Evolutionary conservation across 257 asterid species (phyloP), one percentile per base, ranked within the genome.

Genomic region (Apocynum venetum): DNA sequence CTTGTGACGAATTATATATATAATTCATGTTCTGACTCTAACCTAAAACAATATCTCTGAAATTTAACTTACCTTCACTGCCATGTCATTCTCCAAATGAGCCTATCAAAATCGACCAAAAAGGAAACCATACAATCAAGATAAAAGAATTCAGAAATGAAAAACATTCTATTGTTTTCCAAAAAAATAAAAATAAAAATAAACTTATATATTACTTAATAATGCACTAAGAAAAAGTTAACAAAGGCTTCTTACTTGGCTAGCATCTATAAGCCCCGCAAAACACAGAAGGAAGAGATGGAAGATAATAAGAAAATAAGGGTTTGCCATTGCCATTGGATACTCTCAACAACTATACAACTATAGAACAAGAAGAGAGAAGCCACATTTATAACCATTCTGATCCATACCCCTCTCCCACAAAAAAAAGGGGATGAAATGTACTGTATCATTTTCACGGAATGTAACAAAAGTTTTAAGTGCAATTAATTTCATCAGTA

Each of bases 321-420:
- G 49, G 52, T 20, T 76, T 8, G 72, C 79, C 79, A 76, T 76
- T 35, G 53, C 79, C 79, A 76, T 76, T 35, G 53, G 64, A 36
- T 35, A 61, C 68, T 15, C 19, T 59, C 10, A 35, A 20, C 20
- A 73, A 55, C 71, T 41, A 20, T 20, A 20, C 20, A 73, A 55
- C 71, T 41, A 20, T 20, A 38, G 5, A 60, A 15, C 43, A 49
- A 75, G 71, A 31, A 44, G 64, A 46, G 40, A 8, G 40, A 65
- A 25, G 60, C 48, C 8, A 48, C 72, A 76, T 76, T 63, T 76
- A 76, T 76, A 76, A 43, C 19, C 71, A 41, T 46, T 68, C 25
- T 43, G 15, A 40, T 20, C 49, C 14, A 40, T 40, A 25, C 4
- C 66, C 15, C 38, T 2, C 38, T n/a, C 66, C 31, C 31, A 25